A percentile compares a stretch with the other conserved stretches of the same genome.
These are phyloP conservation scores for Gliomastix tumulicola DNA, from an alignment of 2,329 filamentous ascomycete species.

Conservation along the genomic window DNA sequence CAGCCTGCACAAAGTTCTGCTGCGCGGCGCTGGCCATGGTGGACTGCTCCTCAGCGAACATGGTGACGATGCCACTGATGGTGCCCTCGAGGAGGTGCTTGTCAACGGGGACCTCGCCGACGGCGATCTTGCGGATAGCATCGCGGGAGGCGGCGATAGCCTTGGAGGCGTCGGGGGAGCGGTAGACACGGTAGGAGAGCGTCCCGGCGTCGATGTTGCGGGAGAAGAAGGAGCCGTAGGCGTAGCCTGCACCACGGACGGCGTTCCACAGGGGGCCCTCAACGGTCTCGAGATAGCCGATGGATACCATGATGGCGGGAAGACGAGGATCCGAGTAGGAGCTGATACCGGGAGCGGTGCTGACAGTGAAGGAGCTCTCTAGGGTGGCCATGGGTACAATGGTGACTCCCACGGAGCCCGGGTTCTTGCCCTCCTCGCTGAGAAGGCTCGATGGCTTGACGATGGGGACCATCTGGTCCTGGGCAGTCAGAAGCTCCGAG, in stretches of 20 bases:
- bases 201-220: conserved; percentile 74
- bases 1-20: conserved; percentile 75
- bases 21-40: conserved; percentile 78
- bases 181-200: conserved; percentile 79
- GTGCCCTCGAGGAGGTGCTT: conserved; percentile 80
- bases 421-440: conserved; percentile 64
- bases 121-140: conserved; percentile 67
- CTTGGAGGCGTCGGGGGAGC: conserved; percentile 82
- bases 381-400: conserved; percentile 87
- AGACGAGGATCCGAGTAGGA: conserved; percentile 72
- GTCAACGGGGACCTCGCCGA: conserved; percentile 67
- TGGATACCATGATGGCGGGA: conserved; percentile 79
- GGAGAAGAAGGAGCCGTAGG: conserved; percentile 78
- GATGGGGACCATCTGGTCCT: conserved; percentile 57
- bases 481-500: conserved; percentile 29
- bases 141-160: conserved; percentile 73
- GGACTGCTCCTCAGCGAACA: conserved; percentile 80
- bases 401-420: conserved; percentile 67
- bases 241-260: conserved; percentile 86
- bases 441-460: conserved; percentile 66
- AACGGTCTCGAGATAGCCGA: conserved; percentile 84
- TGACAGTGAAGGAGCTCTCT: conserved; percentile 83
- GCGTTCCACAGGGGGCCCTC: conserved; percentile 94
- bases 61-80: conserved; percentile 81
- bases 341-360: conserved; percentile 65